Conservation (phyloP, 345 rosid genomes). For the Erysimum cheiranthoides region DNA sequence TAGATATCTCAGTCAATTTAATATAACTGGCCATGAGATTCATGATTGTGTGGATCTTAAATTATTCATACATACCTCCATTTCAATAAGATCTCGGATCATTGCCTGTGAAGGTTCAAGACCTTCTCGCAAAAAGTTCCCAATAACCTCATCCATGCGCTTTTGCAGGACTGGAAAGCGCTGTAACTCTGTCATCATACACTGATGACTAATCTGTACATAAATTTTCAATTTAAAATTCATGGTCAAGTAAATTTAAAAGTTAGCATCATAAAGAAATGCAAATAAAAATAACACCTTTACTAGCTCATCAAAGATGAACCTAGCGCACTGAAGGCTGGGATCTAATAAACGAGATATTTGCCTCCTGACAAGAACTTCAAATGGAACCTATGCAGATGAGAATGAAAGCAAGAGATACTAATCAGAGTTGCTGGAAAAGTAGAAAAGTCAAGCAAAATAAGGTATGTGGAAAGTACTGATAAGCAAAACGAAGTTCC, state of each 20-base stretch:
- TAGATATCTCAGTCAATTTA: not conserved
- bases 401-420: constrained; percentile 24
- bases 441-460: constrained; percentile 5
- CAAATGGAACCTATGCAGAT: constrained; percentile 79
- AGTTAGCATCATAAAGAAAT: constrained; percentile 5
- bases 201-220: constrained; percentile 87
- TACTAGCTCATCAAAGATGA: constrained; percentile 87
- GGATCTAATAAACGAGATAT: constrained; percentile 93
- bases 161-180: constrained; percentile 87
- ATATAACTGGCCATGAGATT: not conserved
- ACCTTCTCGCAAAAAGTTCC: constrained; percentile 83
- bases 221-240: not conserved
- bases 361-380: constrained; percentile 92
- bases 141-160: constrained; percentile 95
- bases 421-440: not conserved
- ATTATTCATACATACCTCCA: constrained; percentile 67
- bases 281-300: constrained; percentile 55
- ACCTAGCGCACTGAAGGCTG: constrained; percentile 96
- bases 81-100: constrained; percentile 89
- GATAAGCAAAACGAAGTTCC: constrained; percentile 5
- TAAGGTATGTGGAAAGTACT: constrained; percentile 8
- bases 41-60: constrained; percentile 7
- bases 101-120: constrained; percentile 92
- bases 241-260: constrained; percentile 8
- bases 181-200: constrained; percentile 74